phyloP scores from a whole-genome alignment of 2,329 filamentous ascomycete species.

The Colletotrichum zoysiae region DNA sequence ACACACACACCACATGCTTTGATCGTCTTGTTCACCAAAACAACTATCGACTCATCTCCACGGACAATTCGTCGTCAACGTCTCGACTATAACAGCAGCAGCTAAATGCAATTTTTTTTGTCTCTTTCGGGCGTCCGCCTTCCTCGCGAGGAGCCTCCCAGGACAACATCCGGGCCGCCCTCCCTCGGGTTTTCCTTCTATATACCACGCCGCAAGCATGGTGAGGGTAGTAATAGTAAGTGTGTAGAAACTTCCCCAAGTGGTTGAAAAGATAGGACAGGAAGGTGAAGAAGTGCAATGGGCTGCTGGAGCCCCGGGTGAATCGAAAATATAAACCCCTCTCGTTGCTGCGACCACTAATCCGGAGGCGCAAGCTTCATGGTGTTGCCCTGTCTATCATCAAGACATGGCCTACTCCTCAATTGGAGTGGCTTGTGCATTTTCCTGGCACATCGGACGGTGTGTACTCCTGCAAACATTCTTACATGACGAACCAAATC shows the following conservation, averaged over 20 bases:
- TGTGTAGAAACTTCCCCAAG: conserved; percentile 27
- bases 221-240: conserved; percentile 39
- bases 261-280: conserved; percentile 6
- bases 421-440: conserved; percentile 39
- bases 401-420: conserved; percentile 40
- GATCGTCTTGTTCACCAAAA: neutral
- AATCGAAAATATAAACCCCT: conserved; percentile 38
- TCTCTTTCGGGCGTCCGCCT: conserved; percentile 11
- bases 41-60: neutral
- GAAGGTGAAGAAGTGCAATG: conserved; percentile 27
- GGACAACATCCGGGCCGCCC: conserved; percentile 10
- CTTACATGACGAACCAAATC: conserved; percentile 42
- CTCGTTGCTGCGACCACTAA: conserved; percentile 41
- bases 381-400: conserved; percentile 39
- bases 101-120: conserved; percentile 9
- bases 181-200: conserved; percentile 20
- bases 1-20: neutral
- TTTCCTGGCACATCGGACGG: conserved; percentile 41
- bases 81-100: conserved; percentile 4
- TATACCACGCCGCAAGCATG: conserved; percentile 38
- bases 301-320: conserved; percentile 28
- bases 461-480: conserved; percentile 42
- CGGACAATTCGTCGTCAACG: conserved; percentile 1
- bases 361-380: conserved; percentile 29
- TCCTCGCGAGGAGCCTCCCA: conserved; percentile 18